Base-by-base conservation (phyloP, 148 eudicot genomes). In the Polygonum maritimum region DNA sequence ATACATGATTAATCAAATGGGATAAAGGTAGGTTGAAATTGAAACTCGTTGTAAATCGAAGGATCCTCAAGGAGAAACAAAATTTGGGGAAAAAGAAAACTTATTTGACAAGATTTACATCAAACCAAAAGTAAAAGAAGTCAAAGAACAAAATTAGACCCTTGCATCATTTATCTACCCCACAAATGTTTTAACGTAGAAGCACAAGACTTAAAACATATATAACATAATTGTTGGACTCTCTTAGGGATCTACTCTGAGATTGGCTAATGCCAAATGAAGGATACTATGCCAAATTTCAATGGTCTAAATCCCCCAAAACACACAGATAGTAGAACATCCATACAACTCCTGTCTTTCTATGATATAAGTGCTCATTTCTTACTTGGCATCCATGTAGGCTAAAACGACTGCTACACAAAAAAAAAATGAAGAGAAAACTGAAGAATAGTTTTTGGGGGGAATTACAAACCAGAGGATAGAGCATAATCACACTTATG, bases 401-500 rank as follows among this genome's bases (percentile, higher is more conserved):
- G n/a, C 71, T n/a, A 67, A 60, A 36, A 36, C 10, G 38, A 67
- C 45, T 36, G 21, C 63, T 57, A 22, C 71, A 14, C 44, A 3
- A 35, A 6, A 69, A 11, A 11, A 79, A 33, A 70, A 70, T 67
- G 6, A 36, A 36, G 45, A 67, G 35, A 67, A 14, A 67, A 16
- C 44, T 67, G 38, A 45, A 15, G 71, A 7, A 65, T 7, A 65
- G 70, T 3, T 65, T 33, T 31, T 9, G 58, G 70, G 52, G 51
- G 57, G 47, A 72, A 74, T 18, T 21, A 80, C 84, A 60, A 77
- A 95, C 98, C 98, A 73, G 88, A 75, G 76, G 94, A 74, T 74
- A 92, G 92, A 79, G 73, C 79, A 86, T 86, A 83, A 79, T 77
- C 85, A 81, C 88, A 85, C 79, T 83, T 75, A 81, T 90, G 84